Base-by-base conservation (phyloP, 225 moss, liverwort and hornwort genomes). In the Bryoerythrophyllum caledonicum region DNA sequence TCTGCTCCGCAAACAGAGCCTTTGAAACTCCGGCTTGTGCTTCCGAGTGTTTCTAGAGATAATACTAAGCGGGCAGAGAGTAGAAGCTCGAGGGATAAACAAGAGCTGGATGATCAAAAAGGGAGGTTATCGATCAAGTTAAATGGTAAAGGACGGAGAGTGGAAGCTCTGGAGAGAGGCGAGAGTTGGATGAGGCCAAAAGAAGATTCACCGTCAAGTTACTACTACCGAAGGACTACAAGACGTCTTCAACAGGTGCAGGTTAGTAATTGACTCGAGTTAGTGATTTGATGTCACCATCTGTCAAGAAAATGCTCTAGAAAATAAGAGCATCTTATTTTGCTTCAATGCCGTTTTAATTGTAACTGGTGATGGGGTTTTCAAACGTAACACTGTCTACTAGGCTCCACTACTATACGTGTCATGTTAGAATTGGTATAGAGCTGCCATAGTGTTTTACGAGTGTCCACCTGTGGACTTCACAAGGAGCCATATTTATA, bases 121-220 rank as follows among this genome's bases (percentile, higher is more conserved):
- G n/a, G n/a, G n/a, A n/a, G n/a, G n/a, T n/a, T n/a, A n/a, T n/a
- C n/a, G n/a, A n/a, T n/a, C n/a, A n/a, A n/a, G n/a, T n/a, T n/a
- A n/a, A n/a, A n/a, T n/a, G n/a, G n/a, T n/a, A n/a, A n/a, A 76
- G 86, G 26, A 74, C 86, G 57, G 88, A 90, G 55, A 93, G 89
- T 82, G 92, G 82, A 65, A 91, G 88, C 71, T 84, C 86, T 19
- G 94, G 88, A 64, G 88, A 82, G 55, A 88, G 67, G 65, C 86
- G 86, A 38, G 83, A 84, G n/a, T 71, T 81, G 43, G 73, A 82
- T 54, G 85, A 84, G 72, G 84, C 78, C 59, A 86, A 80, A 60
- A 90, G 94, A 37, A 85, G 84, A 81, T 74, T 90, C 9, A 74
- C 80, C 67, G 65, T 96, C 63, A 89, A 87, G 65, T 16, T 97